Conservation (phyloP, 352 stramenopile genomes). For the Hyphochytrium catenoides region DNA sequence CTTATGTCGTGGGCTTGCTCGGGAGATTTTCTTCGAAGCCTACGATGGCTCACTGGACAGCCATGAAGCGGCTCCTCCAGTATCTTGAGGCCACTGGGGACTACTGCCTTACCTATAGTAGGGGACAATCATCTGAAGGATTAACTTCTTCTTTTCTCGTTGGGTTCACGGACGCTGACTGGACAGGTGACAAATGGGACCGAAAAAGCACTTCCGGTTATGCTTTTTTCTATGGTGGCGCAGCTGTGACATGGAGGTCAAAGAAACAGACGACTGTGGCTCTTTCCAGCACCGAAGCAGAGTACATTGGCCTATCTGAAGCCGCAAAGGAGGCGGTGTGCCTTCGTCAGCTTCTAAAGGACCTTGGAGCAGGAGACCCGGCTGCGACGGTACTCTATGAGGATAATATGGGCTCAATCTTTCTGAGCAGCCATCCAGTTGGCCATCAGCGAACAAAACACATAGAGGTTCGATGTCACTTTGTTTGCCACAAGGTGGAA, state of each 20-base stretch:
- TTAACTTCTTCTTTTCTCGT: too few species aligned
- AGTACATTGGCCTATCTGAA: conserved; percentile 10
- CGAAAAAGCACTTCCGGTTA: conserved; percentile 8
- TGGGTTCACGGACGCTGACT: too few species aligned
- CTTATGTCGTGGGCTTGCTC: conserved; percentile 2
- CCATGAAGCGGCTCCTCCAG: not conserved
- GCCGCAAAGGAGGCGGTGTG: conserved; percentile 8
- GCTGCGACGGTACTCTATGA: conserved; percentile 5
- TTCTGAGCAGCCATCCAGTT: conserved; percentile 2
- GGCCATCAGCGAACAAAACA: conserved; percentile 9
- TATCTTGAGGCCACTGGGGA: conserved; percentile 4
- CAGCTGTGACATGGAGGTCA: conserved; percentile 6
- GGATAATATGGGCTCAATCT: conserved; percentile 10
- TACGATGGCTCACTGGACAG: conserved; percentile 3
- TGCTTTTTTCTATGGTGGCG: conserved; percentile 7
- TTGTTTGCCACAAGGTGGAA: conserved; percentile 8
- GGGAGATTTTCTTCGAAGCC: conserved; percentile 4
- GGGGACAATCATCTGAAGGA: too few species aligned
- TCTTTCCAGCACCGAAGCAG: conserved; percentile 9
- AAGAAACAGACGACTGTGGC: conserved; percentile 10
- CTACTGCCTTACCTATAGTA: conserved; percentile 2
- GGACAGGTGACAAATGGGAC: too few species aligned
- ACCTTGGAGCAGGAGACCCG: conserved; percentile 2
- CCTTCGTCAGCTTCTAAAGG: conserved; percentile 1
- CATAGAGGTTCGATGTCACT: conserved; percentile 11